Conservation (phyloP, 1,284 basidiomycete genomes). For the Butyriboletus appendiculatus region DNA sequence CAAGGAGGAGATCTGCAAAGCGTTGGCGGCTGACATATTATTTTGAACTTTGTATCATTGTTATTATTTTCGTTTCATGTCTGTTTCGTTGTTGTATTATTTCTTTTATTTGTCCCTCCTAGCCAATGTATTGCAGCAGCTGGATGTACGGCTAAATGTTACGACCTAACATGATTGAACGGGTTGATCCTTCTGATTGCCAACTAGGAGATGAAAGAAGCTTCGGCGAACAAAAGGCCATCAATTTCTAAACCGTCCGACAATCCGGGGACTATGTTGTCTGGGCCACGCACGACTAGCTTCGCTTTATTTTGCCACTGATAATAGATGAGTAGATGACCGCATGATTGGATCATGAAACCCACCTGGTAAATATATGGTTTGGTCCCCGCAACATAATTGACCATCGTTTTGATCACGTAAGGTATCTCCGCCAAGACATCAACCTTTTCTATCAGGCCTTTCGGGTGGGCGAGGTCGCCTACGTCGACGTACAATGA, state of each 20-base stretch:
- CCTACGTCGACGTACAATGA: conserved; percentile 63
- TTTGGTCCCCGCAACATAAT: conserved; percentile 89
- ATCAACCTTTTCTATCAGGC: conserved; percentile 96
- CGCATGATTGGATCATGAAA: neutral
- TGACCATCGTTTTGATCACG: conserved; percentile 86
- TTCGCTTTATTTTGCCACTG: conserved; percentile 84
- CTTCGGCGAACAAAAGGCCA: conserved; percentile 84
- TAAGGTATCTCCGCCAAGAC: conserved; percentile 95
- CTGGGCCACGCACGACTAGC: conserved; percentile 67
- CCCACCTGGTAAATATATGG: conserved; percentile 89
- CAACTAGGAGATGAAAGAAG: conserved; percentile 81
- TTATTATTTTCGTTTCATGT: too few species aligned
- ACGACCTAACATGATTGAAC: neutral
- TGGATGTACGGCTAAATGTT: conserved; percentile 15
- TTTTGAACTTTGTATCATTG: too few species aligned
- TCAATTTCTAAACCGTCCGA: conserved; percentile 56
- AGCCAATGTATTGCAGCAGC: conserved; percentile 3
- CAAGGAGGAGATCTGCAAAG: too few species aligned
- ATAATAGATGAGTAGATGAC: neutral
- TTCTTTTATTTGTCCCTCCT: neutral
- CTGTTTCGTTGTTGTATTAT: too few species aligned
- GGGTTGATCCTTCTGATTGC: neutral
- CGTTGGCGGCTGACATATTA: too few species aligned
- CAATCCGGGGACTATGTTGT: conserved; percentile 46
- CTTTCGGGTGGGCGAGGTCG: conserved; percentile 53